phyloP scores from a whole-genome alignment of 2,329 filamentous ascomycete species.

The Aureobasidium subglaciale region DNA sequence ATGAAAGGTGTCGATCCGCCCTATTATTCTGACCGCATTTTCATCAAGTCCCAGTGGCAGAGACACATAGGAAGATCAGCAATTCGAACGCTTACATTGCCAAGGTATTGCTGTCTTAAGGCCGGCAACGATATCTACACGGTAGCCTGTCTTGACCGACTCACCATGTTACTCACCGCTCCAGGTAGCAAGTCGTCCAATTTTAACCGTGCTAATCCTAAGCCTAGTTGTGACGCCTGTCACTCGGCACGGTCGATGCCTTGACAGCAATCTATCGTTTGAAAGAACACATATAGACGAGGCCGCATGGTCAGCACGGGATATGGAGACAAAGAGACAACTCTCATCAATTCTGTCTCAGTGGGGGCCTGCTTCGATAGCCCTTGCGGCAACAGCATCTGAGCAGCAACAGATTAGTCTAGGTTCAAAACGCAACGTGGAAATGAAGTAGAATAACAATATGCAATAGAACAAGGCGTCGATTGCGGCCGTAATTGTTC shows the following conservation, averaged over 20 bases:
- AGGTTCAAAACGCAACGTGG: conserved; percentile 5
- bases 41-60: neutral
- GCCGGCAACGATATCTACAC: neutral
- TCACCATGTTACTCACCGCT: neutral
- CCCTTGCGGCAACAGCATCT: neutral
- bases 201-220: too few species aligned
- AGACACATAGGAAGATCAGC: neutral
- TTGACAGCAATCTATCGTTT: neutral
- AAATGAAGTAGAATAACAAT: conserved; percentile 12
- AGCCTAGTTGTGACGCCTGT: neutral
- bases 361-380: neutral
- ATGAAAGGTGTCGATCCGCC: neutral
- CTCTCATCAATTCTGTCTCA: conserved; percentile 6
- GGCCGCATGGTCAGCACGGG: neutral
- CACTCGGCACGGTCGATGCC: neutral
- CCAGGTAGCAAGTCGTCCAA: neutral
- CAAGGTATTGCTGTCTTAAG: conserved; percentile 13
- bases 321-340: neutral
- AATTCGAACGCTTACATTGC: conserved; percentile 11
- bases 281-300: neutral
- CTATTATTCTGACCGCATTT: neutral
- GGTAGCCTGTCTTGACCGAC: neutral
- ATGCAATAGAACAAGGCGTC: neutral
- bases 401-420: neutral
- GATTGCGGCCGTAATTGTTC: conserved; percentile 9